Percentiles rank a stretch among this genome's conserved stretches.
Conservation (phyloP, 306 rosid genomes). For the Carpinus viminea region DNA sequence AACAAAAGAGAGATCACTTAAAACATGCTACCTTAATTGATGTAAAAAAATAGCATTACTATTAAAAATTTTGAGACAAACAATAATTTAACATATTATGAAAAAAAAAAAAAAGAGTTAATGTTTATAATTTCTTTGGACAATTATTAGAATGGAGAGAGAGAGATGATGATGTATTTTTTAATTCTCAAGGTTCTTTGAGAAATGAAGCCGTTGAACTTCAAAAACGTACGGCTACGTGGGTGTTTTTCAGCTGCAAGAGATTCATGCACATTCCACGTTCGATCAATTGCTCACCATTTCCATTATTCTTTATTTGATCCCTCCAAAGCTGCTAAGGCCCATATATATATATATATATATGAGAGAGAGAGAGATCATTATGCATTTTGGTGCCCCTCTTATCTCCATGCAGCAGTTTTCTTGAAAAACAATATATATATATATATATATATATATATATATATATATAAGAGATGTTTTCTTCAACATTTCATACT, state of each 20-base stretch:
- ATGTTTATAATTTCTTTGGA: slow-evolving; percentile 19
- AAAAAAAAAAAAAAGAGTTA: no score
- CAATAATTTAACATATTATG: no score
- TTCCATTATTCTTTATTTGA: slow-evolving; percentile 4
- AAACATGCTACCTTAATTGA: no score
- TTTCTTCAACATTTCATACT: not conserved
- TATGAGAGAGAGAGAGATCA: no score
- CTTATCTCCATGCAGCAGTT: not conserved
- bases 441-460: no score
- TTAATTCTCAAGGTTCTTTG: slow-evolving; percentile 32
- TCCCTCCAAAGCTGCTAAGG: slow-evolving; percentile 13
- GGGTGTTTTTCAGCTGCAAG: slow-evolving; percentile 35
- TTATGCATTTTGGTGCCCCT: not conserved
- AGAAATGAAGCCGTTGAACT: slow-evolving; percentile 31
- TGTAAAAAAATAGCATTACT: no score
- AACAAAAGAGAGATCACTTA: no score
- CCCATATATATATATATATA: not conserved
- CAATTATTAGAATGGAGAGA: slow-evolving; percentile 8
- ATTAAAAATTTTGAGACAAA: no score
- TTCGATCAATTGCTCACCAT: slow-evolving; percentile 9
- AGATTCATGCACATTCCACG: slow-evolving; percentile 71
- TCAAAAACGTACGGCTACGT: slow-evolving; percentile 38
- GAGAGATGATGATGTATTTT: not conserved
- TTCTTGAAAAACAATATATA: slow-evolving; percentile 17
- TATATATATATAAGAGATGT: not conserved